These are phyloP conservation scores for Sodiomyces alkalinus DNA, from an alignment of 2,329 filamentous ascomycete species.

Conservation along the genomic window DNA sequence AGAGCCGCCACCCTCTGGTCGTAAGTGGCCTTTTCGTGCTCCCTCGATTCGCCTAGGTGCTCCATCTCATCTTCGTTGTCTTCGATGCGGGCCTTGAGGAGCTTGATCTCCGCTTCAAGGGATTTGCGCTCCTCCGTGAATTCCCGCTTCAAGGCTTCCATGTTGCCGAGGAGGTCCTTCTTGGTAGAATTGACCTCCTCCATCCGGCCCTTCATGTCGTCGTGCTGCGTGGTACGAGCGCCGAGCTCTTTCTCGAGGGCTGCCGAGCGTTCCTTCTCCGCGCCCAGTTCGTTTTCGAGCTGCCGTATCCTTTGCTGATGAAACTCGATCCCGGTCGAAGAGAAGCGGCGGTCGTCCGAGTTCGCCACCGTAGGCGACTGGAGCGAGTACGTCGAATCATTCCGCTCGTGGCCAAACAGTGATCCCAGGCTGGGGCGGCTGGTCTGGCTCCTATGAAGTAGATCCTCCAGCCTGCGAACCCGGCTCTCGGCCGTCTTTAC, in stretches of 20 bases:
- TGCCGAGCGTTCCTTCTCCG: slow-evolving; percentile 54
- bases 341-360: slow-evolving; percentile 28
- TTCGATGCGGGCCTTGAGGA: slow-evolving; percentile 63
- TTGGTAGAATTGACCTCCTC: slow-evolving; percentile 86
- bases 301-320: slow-evolving; percentile 35
- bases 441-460: slow-evolving; percentile 61
- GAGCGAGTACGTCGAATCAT: slow-evolving; percentile 33
- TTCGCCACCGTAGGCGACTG: slow-evolving; percentile 20
- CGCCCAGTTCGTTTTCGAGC: slow-evolving; percentile 59
- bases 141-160: slow-evolving; percentile 81
- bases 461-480: slow-evolving; percentile 78
- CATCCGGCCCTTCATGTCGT: slow-evolving; percentile 51
- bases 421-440: slow-evolving; percentile 37
- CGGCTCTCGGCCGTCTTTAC: slow-evolving; percentile 76
- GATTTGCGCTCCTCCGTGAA: slow-evolving; percentile 74
- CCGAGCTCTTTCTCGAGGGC: slow-evolving; percentile 56
- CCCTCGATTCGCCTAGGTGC: slow-evolving; percentile 63
- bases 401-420: slow-evolving; percentile 37
- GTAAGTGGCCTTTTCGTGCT: slow-evolving; percentile 60
- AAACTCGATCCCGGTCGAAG: slow-evolving; percentile 30
- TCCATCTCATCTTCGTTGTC: slow-evolving; percentile 89
- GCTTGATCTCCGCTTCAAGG: slow-evolving; percentile 65
- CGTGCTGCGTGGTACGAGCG: slow-evolving; percentile 38
- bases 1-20: slow-evolving; percentile 55
- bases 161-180: slow-evolving; percentile 83